Evolutionary conservation across 1,139 yeast genomes (phyloP), one percentile per base, ranked within the genome.

Genomic region (Taphrina sp.): DNA sequence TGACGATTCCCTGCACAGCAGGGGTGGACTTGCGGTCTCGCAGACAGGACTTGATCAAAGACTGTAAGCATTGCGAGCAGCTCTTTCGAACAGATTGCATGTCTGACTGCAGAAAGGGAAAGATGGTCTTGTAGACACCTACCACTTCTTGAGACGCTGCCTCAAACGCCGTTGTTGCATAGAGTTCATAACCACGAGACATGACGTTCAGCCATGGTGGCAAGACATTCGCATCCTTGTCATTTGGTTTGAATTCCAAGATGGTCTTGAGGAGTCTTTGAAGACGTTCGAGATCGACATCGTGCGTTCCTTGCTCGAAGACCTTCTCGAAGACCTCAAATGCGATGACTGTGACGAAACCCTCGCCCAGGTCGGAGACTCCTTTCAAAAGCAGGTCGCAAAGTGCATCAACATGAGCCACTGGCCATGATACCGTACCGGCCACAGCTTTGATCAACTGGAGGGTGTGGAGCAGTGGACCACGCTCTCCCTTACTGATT

Each of bases 151-250:
- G 28, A 12, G 38, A 67, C 58, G 88, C 82, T 34, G 74, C 71
- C 28, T 74, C 66, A 1, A 89, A 81, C 60, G 83, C 80, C 60
- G 84, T 74, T 16, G 70, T 68, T 14, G 90, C 74, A 66, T 81
- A 87, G 4, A 90, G 77, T 53, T 81, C 81, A 61, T 85, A 75
- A 45, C 94, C 95, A 66, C 88, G 89, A 5, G 96, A 95, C 37
- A 92, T 79, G 23, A 89, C 95, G 0, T 96, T 95, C 52, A 89
- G 78, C 98, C 98, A 92, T 7, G 96, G 80, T 16, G 95, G 96
- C 14, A 94, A 88, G 63, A 92, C 76, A 68, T 88, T 90, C 39
- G 83, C 75, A 66, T 92, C 98, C 63, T 83, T 85, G 24, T 79
- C 68, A 1, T 95, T 76, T 4, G 98, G 98, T 62, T 82, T 83